Percentiles rank a stretch among this genome's conserved stretches.
Conservation (phyloP, 2,329 filamentous ascomycete genomes). For the Emergomyces orientalis region DNA sequence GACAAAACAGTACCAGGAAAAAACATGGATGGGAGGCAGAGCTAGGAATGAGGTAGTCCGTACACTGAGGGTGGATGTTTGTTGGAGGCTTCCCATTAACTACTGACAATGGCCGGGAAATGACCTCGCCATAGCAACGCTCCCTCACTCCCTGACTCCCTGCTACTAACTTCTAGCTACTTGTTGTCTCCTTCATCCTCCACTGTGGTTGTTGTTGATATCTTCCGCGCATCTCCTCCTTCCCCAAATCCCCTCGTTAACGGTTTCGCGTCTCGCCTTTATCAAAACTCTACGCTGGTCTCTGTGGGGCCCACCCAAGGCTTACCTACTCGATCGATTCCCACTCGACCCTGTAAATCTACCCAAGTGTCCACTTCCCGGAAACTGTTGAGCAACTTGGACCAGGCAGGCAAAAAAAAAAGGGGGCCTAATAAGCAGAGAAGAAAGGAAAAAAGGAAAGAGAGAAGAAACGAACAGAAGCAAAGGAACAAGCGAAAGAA, state of each 20-base stretch:
- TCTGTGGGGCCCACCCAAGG: not conserved
- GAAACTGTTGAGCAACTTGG: not conserved
- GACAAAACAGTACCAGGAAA: too few relatives aligned
- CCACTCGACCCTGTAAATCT: conserved; percentile 3
- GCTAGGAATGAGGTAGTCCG: not conserved
- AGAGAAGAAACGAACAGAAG: not conserved
- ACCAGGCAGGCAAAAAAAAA: not conserved
- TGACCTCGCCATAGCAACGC: too few relatives aligned
- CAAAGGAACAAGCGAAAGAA: not conserved
- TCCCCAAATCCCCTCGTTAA: too few relatives aligned
- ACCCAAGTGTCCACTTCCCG: conserved; percentile 1
- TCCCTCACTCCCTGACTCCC: too few relatives aligned
- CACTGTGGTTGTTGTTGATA: too few relatives aligned
- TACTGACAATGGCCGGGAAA: too few relatives aligned
- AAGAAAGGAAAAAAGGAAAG: not conserved
- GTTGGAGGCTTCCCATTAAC: too few relatives aligned
- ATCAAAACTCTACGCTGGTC: not conserved
- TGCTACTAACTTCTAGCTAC: too few relatives aligned
- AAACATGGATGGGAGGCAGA: too few relatives aligned
- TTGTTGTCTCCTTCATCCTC: too few relatives aligned
- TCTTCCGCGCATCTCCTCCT: too few relatives aligned
- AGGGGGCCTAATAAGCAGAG: not conserved
- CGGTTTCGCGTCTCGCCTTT: too few relatives aligned
- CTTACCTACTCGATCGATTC: not conserved
- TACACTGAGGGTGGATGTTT: not conserved